phyloP scores from a whole-genome alignment of 495 filamentous ascomycete genomes.

The Lindgomyces ingoldianus region DNA sequence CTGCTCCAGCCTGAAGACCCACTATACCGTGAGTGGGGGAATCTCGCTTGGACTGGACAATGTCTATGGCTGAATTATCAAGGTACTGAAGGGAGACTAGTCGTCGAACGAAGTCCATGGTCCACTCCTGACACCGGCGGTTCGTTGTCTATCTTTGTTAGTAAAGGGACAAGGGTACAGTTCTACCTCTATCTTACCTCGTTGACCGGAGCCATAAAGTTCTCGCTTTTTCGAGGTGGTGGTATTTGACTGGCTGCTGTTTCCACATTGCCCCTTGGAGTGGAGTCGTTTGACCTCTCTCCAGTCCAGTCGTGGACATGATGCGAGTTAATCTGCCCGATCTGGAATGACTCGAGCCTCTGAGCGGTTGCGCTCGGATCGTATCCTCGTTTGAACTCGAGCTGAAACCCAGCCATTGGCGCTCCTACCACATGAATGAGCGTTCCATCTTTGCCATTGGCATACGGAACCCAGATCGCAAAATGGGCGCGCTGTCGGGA shows the following conservation, averaged over 20 bases:
- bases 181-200: not conserved
- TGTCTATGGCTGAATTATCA: not conserved
- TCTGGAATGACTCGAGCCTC: not conserved
- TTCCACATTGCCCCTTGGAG: not conserved
- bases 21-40: not conserved
- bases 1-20: no score
- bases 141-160: not conserved
- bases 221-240: not conserved
- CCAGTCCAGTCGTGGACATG: not conserved
- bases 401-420: not conserved
- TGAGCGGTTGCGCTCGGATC: not conserved
- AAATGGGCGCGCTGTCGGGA: slow-evolving; percentile 1
- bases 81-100: not conserved
- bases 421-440: slow-evolving; percentile 1
- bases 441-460: not conserved
- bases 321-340: slow-evolving; percentile 2
- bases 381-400: slow-evolving; percentile 14
- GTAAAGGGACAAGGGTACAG: not conserved
- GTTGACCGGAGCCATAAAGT: not conserved
- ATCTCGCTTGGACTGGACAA: slow-evolving; percentile 5
- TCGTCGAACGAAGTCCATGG: not conserved
- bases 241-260: not conserved
- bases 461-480: not conserved
- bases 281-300: not conserved
- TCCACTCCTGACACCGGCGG: slow-evolving; percentile 11